Conservation (phyloP, 73 alveolate species). For the Uronychia binucleata region DNA sequence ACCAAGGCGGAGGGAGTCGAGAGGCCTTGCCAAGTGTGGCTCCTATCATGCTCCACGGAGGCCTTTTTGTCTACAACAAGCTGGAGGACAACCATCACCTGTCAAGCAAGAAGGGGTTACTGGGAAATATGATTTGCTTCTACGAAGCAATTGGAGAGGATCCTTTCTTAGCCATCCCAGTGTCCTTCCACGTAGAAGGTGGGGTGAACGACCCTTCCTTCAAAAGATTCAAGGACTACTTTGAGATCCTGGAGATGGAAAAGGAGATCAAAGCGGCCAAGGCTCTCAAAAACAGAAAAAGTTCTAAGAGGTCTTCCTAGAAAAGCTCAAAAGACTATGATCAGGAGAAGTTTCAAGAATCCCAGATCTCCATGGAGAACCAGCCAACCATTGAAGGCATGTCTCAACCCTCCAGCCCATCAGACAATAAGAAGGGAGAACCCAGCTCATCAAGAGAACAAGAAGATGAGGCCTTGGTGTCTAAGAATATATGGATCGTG, state of each 20-base stretch:
- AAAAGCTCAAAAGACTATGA: not conserved
- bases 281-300: not conserved
- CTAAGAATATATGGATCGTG: slow-evolving; percentile 53
- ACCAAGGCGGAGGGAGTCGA: not conserved
- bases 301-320: not conserved
- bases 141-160: slow-evolving; percentile 23
- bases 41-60: not conserved
- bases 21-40: not conserved
- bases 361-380: not conserved
- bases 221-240: slow-evolving; percentile 7
- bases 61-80: slow-evolving; percentile 8
- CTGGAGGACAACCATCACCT: slow-evolving; percentile 30
- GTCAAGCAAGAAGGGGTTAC: slow-evolving; percentile 28
- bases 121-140: slow-evolving; percentile 17
- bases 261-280: not conserved
- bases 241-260: not conserved
- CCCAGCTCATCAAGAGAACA: not conserved
- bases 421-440: no score
- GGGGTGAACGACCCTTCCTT: slow-evolving; percentile 30
- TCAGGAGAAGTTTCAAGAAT: no score
- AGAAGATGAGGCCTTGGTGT: not conserved
- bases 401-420: not conserved
- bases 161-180: slow-evolving; percentile 10
- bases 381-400: not conserved
- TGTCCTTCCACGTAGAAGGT: slow-evolving; percentile 32